Percentiles rank a stretch among this genome's conserved stretches.
Evolutionary conservation across 2,329 filamentous ascomycete genomes (phyloP).

Genomic region (Colletotrichum sp.): DNA sequence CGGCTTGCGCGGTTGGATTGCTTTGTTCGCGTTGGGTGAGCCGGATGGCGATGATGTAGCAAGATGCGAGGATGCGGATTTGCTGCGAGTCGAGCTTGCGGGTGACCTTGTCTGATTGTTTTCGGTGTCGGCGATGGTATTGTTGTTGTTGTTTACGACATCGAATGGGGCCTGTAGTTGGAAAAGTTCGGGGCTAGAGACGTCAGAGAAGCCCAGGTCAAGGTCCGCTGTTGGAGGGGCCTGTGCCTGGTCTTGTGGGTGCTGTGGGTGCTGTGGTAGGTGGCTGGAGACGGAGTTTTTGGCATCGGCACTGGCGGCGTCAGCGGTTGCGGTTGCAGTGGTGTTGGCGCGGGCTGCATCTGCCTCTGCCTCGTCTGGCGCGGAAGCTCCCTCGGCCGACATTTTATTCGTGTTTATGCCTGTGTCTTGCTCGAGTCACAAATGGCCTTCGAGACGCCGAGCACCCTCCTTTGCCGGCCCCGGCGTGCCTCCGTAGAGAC

Average conservation of each 20-base stretch:
- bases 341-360: background rate
- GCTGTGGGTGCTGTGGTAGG: conserved; percentile 7
- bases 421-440: background rate
- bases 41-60: conserved; percentile 21
- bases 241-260: background rate
- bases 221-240: conserved; percentile 4
- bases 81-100: background rate
- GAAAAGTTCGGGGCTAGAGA: conserved; percentile 40
- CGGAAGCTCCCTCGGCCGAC: background rate
- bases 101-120: conserved; percentile 9
- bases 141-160: conserved; percentile 23
- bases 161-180: conserved; percentile 31
- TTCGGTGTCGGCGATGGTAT: conserved; percentile 24
- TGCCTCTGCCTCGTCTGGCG: background rate
- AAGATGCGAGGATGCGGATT: background rate
- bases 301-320: background rate
- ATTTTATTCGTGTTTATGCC: conserved; percentile 1
- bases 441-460: background rate
- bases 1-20: conserved; percentile 54
- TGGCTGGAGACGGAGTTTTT: background rate
- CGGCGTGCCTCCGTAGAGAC: background rate
- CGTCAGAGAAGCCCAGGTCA: conserved; percentile 44
- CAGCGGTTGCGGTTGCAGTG: background rate
- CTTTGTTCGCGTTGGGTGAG: conserved; percentile 29
- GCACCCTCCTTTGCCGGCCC: background rate